These are phyloP conservation scores for Populus pruinosa DNA, from an alignment of 345 rosid genomes.

Conservation along the genomic window DNA sequence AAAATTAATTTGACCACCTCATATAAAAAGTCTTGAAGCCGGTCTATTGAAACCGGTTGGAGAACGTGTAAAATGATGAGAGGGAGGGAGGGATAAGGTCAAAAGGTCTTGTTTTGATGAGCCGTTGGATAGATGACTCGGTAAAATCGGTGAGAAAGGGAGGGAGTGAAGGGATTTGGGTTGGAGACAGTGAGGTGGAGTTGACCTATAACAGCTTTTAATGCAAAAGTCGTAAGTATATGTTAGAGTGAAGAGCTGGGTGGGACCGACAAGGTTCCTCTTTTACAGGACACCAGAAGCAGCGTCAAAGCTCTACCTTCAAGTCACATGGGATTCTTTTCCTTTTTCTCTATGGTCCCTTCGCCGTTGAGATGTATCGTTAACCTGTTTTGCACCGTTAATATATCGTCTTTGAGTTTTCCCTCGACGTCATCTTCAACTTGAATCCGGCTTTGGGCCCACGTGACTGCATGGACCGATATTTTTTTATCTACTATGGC, in stretches of 20 bases:
- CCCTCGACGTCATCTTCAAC: background rate
- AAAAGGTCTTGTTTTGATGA: constrained; percentile 23
- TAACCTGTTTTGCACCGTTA: constrained; percentile 1
- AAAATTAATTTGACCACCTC: too few relatives aligned
- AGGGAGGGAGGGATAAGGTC: constrained; percentile 28
- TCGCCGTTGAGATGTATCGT: too few relatives aligned
- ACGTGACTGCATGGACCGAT: too few relatives aligned
- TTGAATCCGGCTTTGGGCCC: background rate
- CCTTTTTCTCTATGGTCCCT: background rate
- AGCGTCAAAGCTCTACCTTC: constrained; percentile 37
- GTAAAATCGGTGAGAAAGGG: constrained; percentile 12
- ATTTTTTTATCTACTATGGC: too few relatives aligned
- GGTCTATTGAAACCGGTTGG: constrained; percentile 17
- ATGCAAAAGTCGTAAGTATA: constrained; percentile 30
- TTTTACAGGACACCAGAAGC: constrained; percentile 46
- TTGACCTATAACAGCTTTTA: constrained; percentile 51
- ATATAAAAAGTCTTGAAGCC: too few relatives aligned
- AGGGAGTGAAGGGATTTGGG: background rate
- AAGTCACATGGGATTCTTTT: constrained; percentile 50
- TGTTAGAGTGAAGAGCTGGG: background rate
- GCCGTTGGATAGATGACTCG: constrained; percentile 45
- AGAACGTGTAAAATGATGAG: constrained; percentile 25
- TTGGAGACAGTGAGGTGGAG: constrained; percentile 56
- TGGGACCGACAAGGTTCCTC: constrained; percentile 16
- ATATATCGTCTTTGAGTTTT: background rate